Conservation (phyloP, 148 eudicot genomes). For the Hydrangea macrophylla region DNA sequence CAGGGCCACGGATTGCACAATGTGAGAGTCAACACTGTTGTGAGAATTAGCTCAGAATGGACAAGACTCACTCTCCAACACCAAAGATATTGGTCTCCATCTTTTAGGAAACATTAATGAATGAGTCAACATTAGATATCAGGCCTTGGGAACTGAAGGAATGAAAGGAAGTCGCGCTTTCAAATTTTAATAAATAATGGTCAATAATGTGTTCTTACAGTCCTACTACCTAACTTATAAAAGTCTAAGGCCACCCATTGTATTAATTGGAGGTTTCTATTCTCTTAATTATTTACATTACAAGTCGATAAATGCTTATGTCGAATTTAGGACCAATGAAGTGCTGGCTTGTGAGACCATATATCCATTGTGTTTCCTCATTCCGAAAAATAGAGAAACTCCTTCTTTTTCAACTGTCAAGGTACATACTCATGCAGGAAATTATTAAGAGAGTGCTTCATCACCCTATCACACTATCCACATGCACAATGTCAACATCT, state of each 20-base stretch:
- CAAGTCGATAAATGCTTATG: not conserved
- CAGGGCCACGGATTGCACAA: not conserved
- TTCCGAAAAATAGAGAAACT: slow-evolving; percentile 21
- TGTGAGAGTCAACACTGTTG: not conserved
- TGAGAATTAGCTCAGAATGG: not conserved
- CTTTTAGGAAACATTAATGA: not conserved
- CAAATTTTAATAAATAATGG: not conserved
- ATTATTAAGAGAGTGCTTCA: not conserved
- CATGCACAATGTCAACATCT: not conserved
- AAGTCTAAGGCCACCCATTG: not conserved
- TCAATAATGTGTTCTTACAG: not conserved
- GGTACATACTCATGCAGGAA: not conserved
- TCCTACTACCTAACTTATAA: not conserved
- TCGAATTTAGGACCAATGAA: not conserved
- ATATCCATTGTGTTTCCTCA: not conserved
- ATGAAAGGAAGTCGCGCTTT: not conserved
- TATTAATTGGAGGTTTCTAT: not conserved
- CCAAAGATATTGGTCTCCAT: not conserved
- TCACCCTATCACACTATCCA: not conserved
- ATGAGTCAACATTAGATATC: not conserved
- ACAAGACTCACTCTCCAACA: not conserved
- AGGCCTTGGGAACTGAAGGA: not conserved
- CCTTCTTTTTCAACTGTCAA: slow-evolving; percentile 24
- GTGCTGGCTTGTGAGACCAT: not conserved
- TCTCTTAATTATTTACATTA: not conserved